phyloP scores from a whole-genome alignment of 2,329 filamentous ascomycete genomes.

The Penicillium sp. region DNA sequence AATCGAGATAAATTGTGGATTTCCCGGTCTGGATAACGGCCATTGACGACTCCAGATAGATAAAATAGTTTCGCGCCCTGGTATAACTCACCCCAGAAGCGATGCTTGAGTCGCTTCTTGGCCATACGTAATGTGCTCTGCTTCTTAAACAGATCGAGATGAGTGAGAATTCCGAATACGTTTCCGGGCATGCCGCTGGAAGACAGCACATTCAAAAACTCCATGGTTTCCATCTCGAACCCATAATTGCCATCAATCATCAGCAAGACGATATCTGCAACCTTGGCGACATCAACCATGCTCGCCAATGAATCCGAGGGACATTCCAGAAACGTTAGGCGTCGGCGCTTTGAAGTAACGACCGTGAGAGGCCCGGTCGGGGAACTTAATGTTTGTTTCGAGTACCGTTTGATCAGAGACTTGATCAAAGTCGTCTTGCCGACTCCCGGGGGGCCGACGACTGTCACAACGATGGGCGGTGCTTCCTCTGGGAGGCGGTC shows the following conservation, averaged over 20 bases:
- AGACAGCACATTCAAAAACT: constrained; percentile 92
- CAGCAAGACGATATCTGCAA: constrained; percentile 92
- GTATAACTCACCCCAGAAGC: constrained; percentile 95
- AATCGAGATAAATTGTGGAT: constrained; percentile 94
- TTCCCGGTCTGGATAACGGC: constrained; percentile 92
- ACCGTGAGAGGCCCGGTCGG: constrained; percentile 92
- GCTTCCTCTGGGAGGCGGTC: constrained; percentile 94
- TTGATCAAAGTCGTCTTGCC: constrained; percentile 96
- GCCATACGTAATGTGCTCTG: constrained; percentile 86
- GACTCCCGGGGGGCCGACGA: constrained; percentile 85
- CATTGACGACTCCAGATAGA: constrained; percentile 92
- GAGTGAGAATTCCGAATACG: constrained; percentile 93
- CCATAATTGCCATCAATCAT: constrained; percentile 99
- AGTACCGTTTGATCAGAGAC: constrained; percentile 87
- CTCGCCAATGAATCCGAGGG: constrained; percentile 89
- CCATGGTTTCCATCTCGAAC: constrained; percentile 99
- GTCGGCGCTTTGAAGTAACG: constrained; percentile 91
- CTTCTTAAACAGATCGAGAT: constrained; percentile 92
- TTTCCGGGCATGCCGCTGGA: constrained; percentile 97
- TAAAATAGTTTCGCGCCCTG: constrained; percentile 97
- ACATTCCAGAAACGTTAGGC: constrained; percentile 93
- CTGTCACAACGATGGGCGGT: constrained; percentile 84
- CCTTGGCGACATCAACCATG: constrained; percentile 96
- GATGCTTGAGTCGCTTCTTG: constrained; percentile 93
- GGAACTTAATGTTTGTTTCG: constrained; percentile 88